A percentile compares a stretch with the other conserved stretches of the same genome.
phyloP scores from a whole-genome alignment of 805 yeast genomes.

The Metschnikowia reukaufii region DNA sequence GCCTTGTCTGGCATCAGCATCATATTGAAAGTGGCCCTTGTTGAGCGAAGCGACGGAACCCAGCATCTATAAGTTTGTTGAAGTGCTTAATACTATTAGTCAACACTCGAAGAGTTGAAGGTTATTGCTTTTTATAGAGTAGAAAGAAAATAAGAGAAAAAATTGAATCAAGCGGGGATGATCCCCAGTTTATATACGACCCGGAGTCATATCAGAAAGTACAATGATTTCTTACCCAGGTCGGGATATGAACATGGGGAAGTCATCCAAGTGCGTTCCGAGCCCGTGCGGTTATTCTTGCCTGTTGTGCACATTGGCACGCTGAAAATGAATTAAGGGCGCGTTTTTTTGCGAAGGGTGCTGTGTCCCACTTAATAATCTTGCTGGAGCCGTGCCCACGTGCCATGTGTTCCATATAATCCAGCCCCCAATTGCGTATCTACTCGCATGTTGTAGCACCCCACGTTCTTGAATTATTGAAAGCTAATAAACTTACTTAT shows the following conservation, averaged over 20 bases:
- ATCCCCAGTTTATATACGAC: neutral
- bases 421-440: neutral
- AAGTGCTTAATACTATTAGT: no score
- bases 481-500: no score
- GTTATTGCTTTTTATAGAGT: neutral
- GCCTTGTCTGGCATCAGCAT: slow-evolving; percentile 30
- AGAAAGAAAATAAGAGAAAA: neutral
- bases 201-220: neutral
- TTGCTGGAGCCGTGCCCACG: neutral
- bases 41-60: slow-evolving; percentile 6
- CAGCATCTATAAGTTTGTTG: slow-evolving; percentile 1
- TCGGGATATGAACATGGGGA: neutral
- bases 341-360: neutral
- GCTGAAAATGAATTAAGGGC: neutral
- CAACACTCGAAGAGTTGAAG: neutral
- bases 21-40: slow-evolving; percentile 29
- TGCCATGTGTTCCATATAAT: neutral
- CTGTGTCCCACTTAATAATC: no score
- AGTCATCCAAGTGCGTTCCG: slow-evolving; percentile 1
- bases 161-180: neutral
- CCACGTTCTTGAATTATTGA: no score
- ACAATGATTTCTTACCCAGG: neutral
- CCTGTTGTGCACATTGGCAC: neutral
- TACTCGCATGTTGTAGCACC: neutral
- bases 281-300: slow-evolving; percentile 1